Evolutionary conservation across 805 yeast species (phyloP).

Genomic region (Myxozyma mucilagina): DNA sequence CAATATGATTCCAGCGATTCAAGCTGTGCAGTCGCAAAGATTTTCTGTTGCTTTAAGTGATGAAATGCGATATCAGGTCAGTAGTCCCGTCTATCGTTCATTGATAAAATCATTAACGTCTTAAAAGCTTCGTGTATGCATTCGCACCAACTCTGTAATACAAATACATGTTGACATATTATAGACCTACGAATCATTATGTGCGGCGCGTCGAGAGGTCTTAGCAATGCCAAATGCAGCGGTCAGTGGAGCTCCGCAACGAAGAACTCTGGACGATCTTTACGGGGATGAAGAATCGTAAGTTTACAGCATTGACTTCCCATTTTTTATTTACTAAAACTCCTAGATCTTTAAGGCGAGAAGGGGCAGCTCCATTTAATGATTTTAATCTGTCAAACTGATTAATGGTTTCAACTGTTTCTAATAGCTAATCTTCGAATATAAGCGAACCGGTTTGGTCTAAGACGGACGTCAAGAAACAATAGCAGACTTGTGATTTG

Average conservation of each 20-base stretch:
- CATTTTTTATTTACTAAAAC: background rate
- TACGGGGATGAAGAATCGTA: conserved; percentile 13
- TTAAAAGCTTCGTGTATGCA: conserved; percentile 17
- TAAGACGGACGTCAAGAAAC: no score
- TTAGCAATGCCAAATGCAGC: background rate
- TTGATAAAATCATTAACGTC: background rate
- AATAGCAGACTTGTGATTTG: no score
- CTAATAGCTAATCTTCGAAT: no score
- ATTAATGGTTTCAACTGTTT: no score
- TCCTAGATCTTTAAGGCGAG: conserved; percentile 1
- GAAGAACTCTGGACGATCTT: conserved; percentile 22
- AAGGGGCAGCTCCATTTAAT: conserved; percentile 20
- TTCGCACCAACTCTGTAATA: background rate
- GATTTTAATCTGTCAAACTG: background rate
- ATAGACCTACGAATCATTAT: conserved; percentile 27
- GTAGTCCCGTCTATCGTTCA: background rate
- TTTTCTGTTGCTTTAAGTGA: conserved; percentile 37
- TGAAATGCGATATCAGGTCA: conserved; percentile 26
- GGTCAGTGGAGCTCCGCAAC: background rate
- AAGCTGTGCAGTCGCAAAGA: conserved; percentile 38
- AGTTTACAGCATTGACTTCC: background rate
- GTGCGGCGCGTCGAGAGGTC: conserved; percentile 17
- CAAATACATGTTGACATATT: background rate
- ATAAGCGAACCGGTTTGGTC: no score
- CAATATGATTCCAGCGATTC: conserved; percentile 35